Evolutionary conservation across 2,329 filamentous ascomycete species (phyloP).

Genomic region (Fusarium udum): DNA sequence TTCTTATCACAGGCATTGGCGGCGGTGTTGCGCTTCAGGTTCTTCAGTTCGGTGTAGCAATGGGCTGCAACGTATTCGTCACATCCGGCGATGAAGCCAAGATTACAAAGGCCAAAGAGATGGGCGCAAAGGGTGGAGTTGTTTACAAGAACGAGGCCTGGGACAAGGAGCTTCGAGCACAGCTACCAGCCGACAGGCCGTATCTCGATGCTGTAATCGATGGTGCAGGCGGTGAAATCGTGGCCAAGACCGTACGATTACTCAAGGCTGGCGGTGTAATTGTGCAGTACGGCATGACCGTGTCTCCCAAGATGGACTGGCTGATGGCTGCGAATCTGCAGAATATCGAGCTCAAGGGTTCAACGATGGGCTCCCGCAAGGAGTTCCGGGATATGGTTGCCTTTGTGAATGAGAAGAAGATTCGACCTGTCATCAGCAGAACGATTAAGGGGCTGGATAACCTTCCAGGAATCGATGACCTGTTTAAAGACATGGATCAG

Average conservation of each 20-base stretch:
- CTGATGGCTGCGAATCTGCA: constrained; percentile 83
- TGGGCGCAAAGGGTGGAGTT: constrained; percentile 86
- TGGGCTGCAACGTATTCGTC: constrained; percentile 82
- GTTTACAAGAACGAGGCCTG: constrained; percentile 81
- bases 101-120: constrained; percentile 72
- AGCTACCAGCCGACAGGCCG: constrained; percentile 72
- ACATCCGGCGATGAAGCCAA: constrained; percentile 80
- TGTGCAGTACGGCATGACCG: constrained; percentile 90
- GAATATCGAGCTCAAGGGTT: constrained; percentile 87
- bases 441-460: constrained; percentile 78
- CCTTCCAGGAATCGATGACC: constrained; percentile 77
- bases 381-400: constrained; percentile 93
- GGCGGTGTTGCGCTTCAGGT: constrained; percentile 89
- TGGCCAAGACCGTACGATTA: constrained; percentile 72
- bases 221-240: constrained; percentile 86
- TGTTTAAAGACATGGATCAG: constrained; percentile 90
- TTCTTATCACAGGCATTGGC: constrained; percentile 90
- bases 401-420: constrained; percentile 78
- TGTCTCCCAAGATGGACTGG: constrained; percentile 86
- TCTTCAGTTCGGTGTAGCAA: constrained; percentile 79
- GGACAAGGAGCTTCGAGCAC: constrained; percentile 76
- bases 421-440: constrained; percentile 81
- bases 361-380: constrained; percentile 88
- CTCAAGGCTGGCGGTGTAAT: constrained; percentile 88
- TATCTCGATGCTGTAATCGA: constrained; percentile 87